These are phyloP conservation scores for Pistacia atlantica DNA, from an alignment of 345 rosid genomes.

Conservation along the genomic window DNA sequence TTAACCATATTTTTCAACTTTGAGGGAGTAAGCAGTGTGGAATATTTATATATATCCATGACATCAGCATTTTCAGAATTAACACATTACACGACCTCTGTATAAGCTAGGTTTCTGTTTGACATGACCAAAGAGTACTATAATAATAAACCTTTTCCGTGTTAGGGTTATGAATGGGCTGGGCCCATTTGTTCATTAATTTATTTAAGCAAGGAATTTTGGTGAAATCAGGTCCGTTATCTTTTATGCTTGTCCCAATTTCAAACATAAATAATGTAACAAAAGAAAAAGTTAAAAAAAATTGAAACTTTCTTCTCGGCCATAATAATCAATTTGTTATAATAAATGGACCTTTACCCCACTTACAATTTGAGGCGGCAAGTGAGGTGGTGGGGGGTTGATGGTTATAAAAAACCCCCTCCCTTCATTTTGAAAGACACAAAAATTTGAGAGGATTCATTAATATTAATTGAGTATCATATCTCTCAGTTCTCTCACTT, in stretches of 20 bases:
- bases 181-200: constrained; percentile 8
- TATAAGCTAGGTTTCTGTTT: background rate
- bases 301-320: background rate
- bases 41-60: no score
- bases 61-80: no score
- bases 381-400: no score
- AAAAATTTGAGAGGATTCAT: no score
- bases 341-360: no score
- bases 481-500: no score
- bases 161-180: constrained; percentile 8
- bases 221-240: background rate
- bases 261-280: background rate
- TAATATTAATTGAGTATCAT: no score
- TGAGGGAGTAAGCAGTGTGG: background rate
- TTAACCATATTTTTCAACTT: background rate
- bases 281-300: background rate
- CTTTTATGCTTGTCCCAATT: background rate
- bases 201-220: background rate
- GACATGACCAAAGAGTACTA: background rate
- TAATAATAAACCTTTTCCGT: background rate
- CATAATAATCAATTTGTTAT: background rate
- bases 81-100: no score
- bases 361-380: no score
- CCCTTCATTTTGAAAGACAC: no score
- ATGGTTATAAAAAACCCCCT: no score